Base-by-base conservation (phyloP, 768 basidiomycete genomes). In the Leccinum aurantiacum region DNA sequence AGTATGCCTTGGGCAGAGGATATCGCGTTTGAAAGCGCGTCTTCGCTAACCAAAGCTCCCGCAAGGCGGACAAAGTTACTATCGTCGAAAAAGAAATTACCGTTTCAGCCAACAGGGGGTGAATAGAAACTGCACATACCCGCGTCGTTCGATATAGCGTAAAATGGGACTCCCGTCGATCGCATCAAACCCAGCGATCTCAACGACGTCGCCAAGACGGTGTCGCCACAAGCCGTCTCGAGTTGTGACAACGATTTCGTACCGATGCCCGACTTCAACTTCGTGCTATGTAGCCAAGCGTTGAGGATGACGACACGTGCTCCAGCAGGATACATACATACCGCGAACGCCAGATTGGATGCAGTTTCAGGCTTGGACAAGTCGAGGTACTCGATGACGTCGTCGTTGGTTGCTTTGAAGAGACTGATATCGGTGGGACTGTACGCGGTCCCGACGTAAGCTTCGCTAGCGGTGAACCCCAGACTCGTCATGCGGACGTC, bases 381-480 rank as follows among this genome's bases (percentile, higher is more conserved):
- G 17, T 41, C 41, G 41, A 41, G 41, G 41, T 41, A 41, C 50
- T 67, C 66, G 29, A 70, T 49, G 15, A 68, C 24, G 13, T 68
- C 69, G 14, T 67, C 59, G 35, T 14, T 37, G 6, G 51, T 50
- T 19, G 63, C 59, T 38, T 66, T 68, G 54, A 68, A 70, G 4
- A 59, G 59, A 53, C 46, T 64, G 4, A 61, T 53, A 19, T 66
- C 49, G 7, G 50, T 25, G 31, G 29, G 38, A 13, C 58, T 53
- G 50, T 58, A 65, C 19, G 57, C 61, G 1, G 50, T 61, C 15
- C 65, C 68, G 17, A 69, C 46, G 59, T 61, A 65, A 8, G 51
- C 58, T 31, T 68, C 62, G 47, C 67, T 68, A 3, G 61, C 57
- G 3, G 56, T 61, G 37, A 66, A 68, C 3, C 64, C 65, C 35